These are phyloP conservation scores for Vaccinium myrtillus DNA, from an alignment of 148 eudicot genomes.

Conservation along the genomic window DNA sequence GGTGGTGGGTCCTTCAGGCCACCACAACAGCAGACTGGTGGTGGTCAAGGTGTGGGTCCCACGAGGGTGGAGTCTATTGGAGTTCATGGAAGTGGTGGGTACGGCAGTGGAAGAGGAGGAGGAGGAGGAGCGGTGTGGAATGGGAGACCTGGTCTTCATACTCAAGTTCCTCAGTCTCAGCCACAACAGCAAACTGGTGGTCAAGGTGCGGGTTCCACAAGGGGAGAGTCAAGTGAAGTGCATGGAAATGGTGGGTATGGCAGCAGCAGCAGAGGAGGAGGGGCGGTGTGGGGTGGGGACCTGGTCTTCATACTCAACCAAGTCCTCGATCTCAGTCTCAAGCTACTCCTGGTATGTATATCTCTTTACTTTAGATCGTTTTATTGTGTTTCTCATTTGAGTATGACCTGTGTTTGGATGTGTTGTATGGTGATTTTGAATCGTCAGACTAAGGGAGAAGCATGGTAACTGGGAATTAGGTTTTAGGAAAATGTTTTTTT, in stretches of 20 bases:
- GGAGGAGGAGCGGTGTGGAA: background rate
- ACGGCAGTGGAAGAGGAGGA: too few species aligned
- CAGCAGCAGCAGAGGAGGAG: background rate
- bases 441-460: background rate
- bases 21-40: background rate
- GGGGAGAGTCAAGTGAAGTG: background rate
- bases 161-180: background rate
- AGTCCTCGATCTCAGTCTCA: background rate
- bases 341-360: background rate
- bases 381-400: background rate
- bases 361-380: background rate
- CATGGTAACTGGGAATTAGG: background rate
- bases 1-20: background rate
- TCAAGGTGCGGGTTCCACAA: background rate
- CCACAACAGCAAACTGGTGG: background rate
- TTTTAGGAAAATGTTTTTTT: too few species aligned
- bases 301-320: background rate
- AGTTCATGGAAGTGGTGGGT: background rate
- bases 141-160: conserved; percentile 2
- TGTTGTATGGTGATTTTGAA: background rate
- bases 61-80: background rate
- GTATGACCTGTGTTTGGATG: background rate
- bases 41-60: background rate
- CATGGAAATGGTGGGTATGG: background rate
- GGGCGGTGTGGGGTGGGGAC: background rate